Percentiles rank a stretch among this genome's conserved stretches.
phyloP scores from a whole-genome alignment of 441 rosid species.

The Euphorbia corollata region DNA sequence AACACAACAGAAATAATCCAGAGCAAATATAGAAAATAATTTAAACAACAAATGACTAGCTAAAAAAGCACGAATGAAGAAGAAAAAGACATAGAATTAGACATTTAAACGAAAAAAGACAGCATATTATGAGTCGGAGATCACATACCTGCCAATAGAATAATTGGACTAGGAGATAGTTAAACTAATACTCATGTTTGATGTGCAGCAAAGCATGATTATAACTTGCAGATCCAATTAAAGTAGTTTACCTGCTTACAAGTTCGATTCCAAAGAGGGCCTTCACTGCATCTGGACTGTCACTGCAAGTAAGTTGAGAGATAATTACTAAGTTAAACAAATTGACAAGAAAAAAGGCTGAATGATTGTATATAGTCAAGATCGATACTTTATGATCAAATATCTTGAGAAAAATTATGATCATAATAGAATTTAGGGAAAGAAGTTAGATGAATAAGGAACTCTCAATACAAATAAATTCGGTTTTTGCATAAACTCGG shows the following conservation, averaged over 20 bases:
- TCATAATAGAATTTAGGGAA: no score
- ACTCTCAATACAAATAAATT: slow-evolving; percentile 1
- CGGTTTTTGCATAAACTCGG: neutral
- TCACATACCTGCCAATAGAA: no score
- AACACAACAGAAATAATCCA: slow-evolving; percentile 18
- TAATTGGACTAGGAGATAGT: no score
- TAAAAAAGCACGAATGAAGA: neutral
- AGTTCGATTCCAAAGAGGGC: slow-evolving; percentile 74
- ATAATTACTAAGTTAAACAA: neutral
- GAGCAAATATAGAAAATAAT: slow-evolving; percentile 8
- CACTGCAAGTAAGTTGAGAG: slow-evolving; percentile 35
- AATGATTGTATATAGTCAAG: neutral
- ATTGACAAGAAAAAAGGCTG: neutral
- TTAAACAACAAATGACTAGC: neutral
- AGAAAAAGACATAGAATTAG: neutral
- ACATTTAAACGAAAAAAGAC: neutral
- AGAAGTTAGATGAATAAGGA: neutral
- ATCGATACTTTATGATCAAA: no score
- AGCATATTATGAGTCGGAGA: slow-evolving; percentile 14
- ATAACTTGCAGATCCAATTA: no score
- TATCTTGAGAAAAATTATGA: no score
- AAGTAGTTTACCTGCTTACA: slow-evolving; percentile 75
- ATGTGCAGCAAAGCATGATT: no score
- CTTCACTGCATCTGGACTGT: slow-evolving; percentile 52
- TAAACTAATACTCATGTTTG: no score